Conservation (phyloP, 306 rosid species). For the Cucurbita argyrosperma region DNA sequence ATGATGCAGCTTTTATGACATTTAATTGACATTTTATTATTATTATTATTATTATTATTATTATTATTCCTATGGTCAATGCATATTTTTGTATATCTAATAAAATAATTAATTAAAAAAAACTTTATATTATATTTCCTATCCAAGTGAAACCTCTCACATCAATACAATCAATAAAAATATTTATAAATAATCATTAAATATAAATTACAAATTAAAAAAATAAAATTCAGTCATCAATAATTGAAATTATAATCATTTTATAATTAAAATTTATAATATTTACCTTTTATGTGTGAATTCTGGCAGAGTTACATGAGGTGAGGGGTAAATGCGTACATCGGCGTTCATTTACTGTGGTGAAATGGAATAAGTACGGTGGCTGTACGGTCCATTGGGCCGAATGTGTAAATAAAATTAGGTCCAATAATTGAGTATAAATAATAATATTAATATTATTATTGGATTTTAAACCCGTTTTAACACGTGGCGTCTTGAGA, state of each 20-base stretch:
- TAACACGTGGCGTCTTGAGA: neutral
- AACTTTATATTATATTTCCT: neutral
- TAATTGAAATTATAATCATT: too few species aligned
- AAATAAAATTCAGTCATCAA: too few species aligned
- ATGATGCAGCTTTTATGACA: neutral
- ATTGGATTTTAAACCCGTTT: neutral
- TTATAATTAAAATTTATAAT: too few species aligned
- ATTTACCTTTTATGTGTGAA: too few species aligned
- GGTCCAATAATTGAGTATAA: neutral
- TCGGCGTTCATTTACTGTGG: neutral
- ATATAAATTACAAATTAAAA: too few species aligned
- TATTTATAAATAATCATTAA: neutral
- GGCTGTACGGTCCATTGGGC: neutral
- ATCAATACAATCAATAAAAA: neutral
- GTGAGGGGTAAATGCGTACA: neutral
- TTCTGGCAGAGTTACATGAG: neutral
- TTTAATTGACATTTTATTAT: neutral
- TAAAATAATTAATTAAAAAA: neutral
- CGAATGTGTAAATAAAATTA: neutral
- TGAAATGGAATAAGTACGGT: neutral
- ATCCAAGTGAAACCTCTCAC: neutral
- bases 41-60: too few species aligned
- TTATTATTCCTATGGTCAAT: neutral
- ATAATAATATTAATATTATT: neutral
- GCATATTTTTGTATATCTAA: neutral